Evolutionary conservation across 345 rosid species (phyloP), one percentile per base, ranked within the genome.

Genomic region (Lepidium aucheri): DNA sequence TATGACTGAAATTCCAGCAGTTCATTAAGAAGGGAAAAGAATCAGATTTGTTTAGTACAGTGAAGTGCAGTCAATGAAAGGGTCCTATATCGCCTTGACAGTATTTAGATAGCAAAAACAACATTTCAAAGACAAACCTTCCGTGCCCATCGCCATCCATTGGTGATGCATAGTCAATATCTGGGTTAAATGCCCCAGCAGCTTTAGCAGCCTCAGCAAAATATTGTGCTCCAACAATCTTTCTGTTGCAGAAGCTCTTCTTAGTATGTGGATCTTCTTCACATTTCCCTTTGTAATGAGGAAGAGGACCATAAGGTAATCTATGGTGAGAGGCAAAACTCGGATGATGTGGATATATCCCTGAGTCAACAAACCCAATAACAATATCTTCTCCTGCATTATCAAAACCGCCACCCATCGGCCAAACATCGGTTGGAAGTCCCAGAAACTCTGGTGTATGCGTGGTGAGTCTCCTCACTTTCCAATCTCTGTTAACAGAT

Each of bases 101-200:
- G 22, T 24, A 6, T 20, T 40, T 18, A 26, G 16, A 49, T 24
- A 6, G 38, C 6, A 30, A 17, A 54, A 50, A 16, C 2, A 68
- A 0, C 28, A 16, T 0, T 30, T 0, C n/a, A 47, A 15, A 50
- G 7, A 58, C 84, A 69, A 57, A 90, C 97, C 99, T 95, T 83
- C 97, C 97, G 52, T 95, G 97, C 65, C 99, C 99, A 84, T 95
- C 99, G 42, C 96, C 97, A 83, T 95, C 99, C 91, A 95, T 38
- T 52, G 99, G 97, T 40, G 97, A 95, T 69, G 88, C 96, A 79
- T 80, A 91, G 81, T 95, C 96, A 47, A 87, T 69, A 30, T 79
- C 70, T 41, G 97, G 95, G 84, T 91, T 91, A 74, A 95, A 90
- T 53, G 86, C 83, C 26, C 95, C 88, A 74, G 97, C 91, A 9